Conservation (phyloP, 208 protist genomes). For the Acanthamoeba triangularis region DNA sequence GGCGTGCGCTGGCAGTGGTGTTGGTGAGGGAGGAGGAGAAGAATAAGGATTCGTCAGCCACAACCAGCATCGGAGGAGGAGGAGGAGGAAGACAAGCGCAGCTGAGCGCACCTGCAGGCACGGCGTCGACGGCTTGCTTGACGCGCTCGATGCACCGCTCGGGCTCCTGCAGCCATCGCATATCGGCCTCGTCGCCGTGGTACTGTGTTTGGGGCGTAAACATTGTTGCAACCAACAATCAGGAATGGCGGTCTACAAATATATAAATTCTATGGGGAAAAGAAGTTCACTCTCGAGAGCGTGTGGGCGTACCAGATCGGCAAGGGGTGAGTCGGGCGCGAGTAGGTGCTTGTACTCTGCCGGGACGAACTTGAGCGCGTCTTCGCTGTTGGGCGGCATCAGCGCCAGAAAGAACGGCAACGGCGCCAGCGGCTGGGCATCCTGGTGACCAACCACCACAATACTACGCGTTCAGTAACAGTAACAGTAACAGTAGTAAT, state of each 20-base stretch:
- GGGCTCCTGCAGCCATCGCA: background rate
- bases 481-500: no score
- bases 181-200: background rate
- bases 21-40: background rate
- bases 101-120: background rate
- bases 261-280: no score
- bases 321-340: background rate
- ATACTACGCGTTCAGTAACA: background rate
- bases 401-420: constrained; percentile 41
- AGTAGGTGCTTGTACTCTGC: background rate
- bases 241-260: no score
- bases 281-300: no score
- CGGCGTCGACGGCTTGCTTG: background rate
- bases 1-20: background rate
- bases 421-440: background rate
- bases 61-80: background rate
- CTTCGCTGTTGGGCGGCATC: constrained; percentile 44
- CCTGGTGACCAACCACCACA: background rate
- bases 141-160: background rate
- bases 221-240: no score
- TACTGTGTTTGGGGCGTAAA: background rate
- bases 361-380: background rate
- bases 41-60: background rate
- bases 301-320: constrained; percentile 23
- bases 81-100: background rate